A percentile compares a stretch with the other conserved stretches of the same genome.
phyloP scores from a whole-genome alignment of 1,284 basidiomycete species.

The Volvariella volvacea region DNA sequence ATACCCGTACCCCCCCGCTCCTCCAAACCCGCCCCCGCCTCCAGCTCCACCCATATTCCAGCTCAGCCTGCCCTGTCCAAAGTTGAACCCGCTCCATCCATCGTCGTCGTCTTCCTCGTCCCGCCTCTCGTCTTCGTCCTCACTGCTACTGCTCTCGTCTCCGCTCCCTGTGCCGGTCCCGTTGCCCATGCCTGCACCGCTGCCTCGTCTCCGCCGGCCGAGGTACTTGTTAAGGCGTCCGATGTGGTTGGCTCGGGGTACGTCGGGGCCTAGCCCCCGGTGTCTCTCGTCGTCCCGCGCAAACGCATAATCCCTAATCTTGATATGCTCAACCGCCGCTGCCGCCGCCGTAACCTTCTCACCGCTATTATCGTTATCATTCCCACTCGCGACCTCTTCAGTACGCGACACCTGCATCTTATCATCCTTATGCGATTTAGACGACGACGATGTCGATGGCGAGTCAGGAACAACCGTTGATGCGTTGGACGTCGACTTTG shows the following conservation, averaged over 20 bases:
- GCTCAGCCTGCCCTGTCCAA: not conserved
- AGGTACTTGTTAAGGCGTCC: conserved; percentile 1
- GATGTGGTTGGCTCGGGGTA: conserved; percentile 3
- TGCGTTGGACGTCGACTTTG: no score
- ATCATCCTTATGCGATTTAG: not conserved
- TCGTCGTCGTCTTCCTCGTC: conserved; percentile 2
- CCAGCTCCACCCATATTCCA: not conserved
- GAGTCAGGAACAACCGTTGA: not conserved
- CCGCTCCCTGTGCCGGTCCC: not conserved
- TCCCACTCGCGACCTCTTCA: not conserved
- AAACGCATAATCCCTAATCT: conserved; percentile 6
- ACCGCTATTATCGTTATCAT: not conserved
- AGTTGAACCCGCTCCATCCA: not conserved
- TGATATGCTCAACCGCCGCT: no score
- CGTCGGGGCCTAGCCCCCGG: conserved; percentile 1
- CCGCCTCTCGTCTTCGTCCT: not conserved
- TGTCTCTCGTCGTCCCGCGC: not conserved
- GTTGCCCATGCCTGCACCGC: not conserved
- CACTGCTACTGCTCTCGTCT: not conserved
- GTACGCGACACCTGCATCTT: not conserved
- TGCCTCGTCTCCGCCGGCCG: not conserved
- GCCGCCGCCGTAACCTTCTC: not conserved
- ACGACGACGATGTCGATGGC: not conserved
- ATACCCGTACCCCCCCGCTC: conserved; percentile 1
- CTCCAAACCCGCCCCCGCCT: no score